These are phyloP conservation scores for Phyllostachys edulis DNA, from an alignment of 176 grass and related monocot genomes.

Conservation along the genomic window DNA sequence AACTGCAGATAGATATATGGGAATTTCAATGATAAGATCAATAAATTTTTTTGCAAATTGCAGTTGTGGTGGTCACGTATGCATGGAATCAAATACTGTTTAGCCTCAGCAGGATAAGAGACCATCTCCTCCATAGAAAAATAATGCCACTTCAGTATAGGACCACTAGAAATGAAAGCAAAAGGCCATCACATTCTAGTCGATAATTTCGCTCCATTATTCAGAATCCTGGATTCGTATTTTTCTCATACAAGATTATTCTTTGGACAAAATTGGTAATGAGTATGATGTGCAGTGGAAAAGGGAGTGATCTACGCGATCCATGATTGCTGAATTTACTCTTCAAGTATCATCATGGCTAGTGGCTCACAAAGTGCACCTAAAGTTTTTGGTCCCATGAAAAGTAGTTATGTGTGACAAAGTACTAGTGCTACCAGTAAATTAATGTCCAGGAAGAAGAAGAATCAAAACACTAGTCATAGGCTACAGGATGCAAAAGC, in stretches of 20 bases:
- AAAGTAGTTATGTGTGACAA: constrained; percentile 37
- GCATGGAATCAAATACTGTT: background rate
- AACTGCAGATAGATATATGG: background rate
- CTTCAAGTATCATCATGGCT: constrained; percentile 28
- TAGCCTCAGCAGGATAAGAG: background rate
- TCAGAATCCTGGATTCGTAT: background rate
- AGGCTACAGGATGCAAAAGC: background rate
- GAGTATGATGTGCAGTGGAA: background rate
- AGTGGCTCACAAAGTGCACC: constrained; percentile 36
- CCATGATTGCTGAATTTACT: constrained; percentile 30
- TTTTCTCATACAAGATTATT: background rate
- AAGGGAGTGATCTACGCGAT: constrained; percentile 20
- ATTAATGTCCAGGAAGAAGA: background rate
- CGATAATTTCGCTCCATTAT: background rate
- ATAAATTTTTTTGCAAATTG: constrained; percentile 4
- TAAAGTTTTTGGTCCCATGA: constrained; percentile 31
- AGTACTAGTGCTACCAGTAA: constrained; percentile 32
- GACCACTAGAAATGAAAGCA: background rate
- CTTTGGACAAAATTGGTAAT: background rate
- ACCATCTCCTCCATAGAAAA: background rate
- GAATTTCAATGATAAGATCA: background rate
- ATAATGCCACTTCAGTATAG: background rate
- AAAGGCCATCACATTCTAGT: background rate
- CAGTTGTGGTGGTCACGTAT: background rate
- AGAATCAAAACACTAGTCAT: background rate